Conservation (phyloP, 495 filamentous ascomycete species). For the Penicillium coprophilum region DNA sequence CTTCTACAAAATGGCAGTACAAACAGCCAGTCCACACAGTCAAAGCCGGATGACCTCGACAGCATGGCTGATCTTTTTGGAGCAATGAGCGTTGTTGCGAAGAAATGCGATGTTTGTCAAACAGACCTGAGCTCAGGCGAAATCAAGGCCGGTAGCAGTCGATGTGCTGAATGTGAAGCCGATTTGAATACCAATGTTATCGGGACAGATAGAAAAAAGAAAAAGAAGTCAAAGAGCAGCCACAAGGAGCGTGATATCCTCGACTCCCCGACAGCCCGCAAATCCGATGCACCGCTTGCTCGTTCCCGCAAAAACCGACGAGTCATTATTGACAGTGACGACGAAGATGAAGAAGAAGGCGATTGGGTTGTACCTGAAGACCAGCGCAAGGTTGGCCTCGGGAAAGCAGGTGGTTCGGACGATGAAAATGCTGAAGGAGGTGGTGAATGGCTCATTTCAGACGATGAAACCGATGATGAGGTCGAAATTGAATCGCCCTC, state of each 20-base stretch:
- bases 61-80: slow-evolving; percentile 82
- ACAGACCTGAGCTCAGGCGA: slow-evolving; percentile 62
- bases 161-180: slow-evolving; percentile 70
- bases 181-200: slow-evolving; percentile 56
- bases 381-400: slow-evolving; percentile 59
- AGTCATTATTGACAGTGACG: slow-evolving; percentile 62
- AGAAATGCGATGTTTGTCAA: slow-evolving; percentile 88
- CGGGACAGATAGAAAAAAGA: slow-evolving; percentile 43
- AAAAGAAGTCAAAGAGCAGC: slow-evolving; percentile 44
- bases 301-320: slow-evolving; percentile 53
- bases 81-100: slow-evolving; percentile 73
- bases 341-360: slow-evolving; percentile 68
- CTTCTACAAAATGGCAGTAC: slow-evolving; percentile 58
- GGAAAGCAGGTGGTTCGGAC: slow-evolving; percentile 75
- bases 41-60: slow-evolving; percentile 65
- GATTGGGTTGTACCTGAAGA: slow-evolving; percentile 73
- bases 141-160: slow-evolving; percentile 54
- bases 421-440: slow-evolving; percentile 86
- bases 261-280: slow-evolving; percentile 22
- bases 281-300: slow-evolving; percentile 24
- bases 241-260: slow-evolving; percentile 22
- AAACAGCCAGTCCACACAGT: slow-evolving; percentile 47
- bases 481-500: slow-evolving; percentile 41
- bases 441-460: slow-evolving; percentile 71
- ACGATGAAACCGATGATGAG: slow-evolving; percentile 56